phyloP scores from a whole-genome alignment of 1,139 yeast genomes.

The Geotrichum fermentans region DNA sequence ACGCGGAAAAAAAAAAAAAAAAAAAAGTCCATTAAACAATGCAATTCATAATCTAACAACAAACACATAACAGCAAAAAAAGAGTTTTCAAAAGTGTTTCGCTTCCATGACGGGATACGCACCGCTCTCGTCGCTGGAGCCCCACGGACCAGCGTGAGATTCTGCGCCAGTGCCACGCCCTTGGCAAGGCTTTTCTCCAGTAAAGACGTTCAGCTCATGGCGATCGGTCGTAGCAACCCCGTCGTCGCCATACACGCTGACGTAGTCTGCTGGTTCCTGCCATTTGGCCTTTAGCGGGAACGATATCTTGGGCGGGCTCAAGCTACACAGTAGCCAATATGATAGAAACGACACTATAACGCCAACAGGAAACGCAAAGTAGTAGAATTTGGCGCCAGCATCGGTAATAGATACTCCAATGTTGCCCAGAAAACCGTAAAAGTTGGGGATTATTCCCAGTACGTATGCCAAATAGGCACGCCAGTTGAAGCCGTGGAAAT shows the following conservation, averaged over 20 bases:
- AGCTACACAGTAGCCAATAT: conserved; percentile 6
- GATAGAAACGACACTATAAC: conserved; percentile 19
- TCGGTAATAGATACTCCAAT: conserved; percentile 27
- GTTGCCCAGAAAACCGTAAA: conserved; percentile 71
- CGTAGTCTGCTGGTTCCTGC: conserved; percentile 9
- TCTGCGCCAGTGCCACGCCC: too few relatives aligned
- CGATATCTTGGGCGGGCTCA: neutral
- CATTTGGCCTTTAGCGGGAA: conserved; percentile 2
- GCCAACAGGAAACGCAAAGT: conserved; percentile 26
- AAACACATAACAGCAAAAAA: too few relatives aligned
- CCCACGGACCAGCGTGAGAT: neutral
- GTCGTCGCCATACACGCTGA: neutral
- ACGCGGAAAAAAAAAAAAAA: too few relatives aligned
- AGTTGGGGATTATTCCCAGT: conserved; percentile 68
- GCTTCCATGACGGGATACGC: neutral
- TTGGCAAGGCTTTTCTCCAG: neutral
- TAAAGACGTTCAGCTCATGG: neutral
- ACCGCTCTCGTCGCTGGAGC: neutral
- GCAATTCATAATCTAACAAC: too few relatives aligned
- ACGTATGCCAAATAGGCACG: conserved; percentile 69
- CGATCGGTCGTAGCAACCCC: neutral
- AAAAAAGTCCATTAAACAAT: too few relatives aligned
- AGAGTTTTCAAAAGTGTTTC: neutral
- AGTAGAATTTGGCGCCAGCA: conserved; percentile 19
- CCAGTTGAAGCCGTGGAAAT: conserved; percentile 61